These are phyloP conservation scores for Biscogniauxia marginata DNA, from an alignment of 2,329 filamentous ascomycete species.

Conservation along the genomic window DNA sequence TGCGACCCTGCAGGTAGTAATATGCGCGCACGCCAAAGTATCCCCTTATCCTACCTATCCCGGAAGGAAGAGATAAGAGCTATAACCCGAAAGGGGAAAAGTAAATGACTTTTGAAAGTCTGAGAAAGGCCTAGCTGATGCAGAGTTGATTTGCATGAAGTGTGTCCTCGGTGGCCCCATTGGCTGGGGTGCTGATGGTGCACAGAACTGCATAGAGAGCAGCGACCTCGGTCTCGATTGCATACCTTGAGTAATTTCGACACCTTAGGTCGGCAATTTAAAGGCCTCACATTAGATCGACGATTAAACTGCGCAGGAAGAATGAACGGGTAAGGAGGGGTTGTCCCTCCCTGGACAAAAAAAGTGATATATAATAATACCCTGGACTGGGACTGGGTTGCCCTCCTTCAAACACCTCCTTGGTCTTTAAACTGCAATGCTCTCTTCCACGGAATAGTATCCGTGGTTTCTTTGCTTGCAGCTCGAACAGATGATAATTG, in stretches of 20 bases:
- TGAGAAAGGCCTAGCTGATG: not conserved
- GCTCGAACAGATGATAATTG: conserved; percentile 18
- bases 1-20: not conserved
- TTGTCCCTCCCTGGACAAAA: not conserved
- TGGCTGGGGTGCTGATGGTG: not conserved
- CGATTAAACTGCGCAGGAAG: not conserved
- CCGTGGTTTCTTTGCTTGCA: conserved; percentile 20
- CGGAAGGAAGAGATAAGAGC: not conserved
- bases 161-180: not conserved
- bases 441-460: conserved; percentile 20
- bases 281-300: not conserved
- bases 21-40: not conserved
- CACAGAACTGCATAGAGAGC: not conserved
- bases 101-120: not conserved
- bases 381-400: not conserved
- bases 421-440: conserved; percentile 7
- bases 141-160: not conserved
- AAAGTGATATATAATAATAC: not conserved
- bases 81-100: not conserved
- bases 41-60: not conserved
- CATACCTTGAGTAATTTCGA: not conserved
- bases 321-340: too few relatives aligned
- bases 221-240: not conserved
- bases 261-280: not conserved
- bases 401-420: too few relatives aligned